These are phyloP conservation scores for Moniliophthora roreri DNA, from an alignment of 1,284 basidiomycete species.

Conservation along the genomic window DNA sequence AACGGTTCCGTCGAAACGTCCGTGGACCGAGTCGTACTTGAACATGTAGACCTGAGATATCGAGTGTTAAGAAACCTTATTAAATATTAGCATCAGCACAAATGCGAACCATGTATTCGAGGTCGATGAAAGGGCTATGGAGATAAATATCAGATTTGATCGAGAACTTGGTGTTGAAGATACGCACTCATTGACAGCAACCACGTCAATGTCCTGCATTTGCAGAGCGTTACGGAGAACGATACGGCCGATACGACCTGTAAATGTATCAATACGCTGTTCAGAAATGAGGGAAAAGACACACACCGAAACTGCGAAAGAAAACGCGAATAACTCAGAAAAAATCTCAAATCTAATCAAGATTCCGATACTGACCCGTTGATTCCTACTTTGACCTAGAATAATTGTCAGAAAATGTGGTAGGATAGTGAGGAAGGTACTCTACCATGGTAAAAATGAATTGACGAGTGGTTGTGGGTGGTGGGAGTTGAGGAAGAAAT, in stretches of 20 bases:
- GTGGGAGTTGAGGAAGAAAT: constrained; percentile 2
- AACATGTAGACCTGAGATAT: constrained; percentile 97
- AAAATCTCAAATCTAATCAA: constrained; percentile 9
- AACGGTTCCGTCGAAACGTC: constrained; percentile 89
- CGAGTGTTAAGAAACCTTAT: constrained; percentile 2
- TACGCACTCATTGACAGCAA: constrained; percentile 87
- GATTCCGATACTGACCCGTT: constrained; percentile 66
- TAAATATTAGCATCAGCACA: neutral
- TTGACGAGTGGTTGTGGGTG: neutral
- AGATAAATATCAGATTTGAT: constrained; percentile 10
- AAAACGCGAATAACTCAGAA: constrained; percentile 23
- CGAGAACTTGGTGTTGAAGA: constrained; percentile 12
- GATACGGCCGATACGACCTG: constrained; percentile 97
- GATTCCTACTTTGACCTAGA: constrained; percentile 83
- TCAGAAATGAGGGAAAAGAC: constrained; percentile 6
- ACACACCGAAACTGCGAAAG: constrained; percentile 76
- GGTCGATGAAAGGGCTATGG: constrained; percentile 88
- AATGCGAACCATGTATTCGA: constrained; percentile 83
- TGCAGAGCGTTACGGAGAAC: constrained; percentile 94
- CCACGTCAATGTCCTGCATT: constrained; percentile 75
- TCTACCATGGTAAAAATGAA: neutral
- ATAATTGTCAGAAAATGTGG: neutral
- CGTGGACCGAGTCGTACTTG: constrained; percentile 99
- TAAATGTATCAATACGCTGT: neutral
- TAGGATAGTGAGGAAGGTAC: neutral